Base-by-base conservation (phyloP, 306 rosid genomes). In the Trichosanthes truncata region DNA sequence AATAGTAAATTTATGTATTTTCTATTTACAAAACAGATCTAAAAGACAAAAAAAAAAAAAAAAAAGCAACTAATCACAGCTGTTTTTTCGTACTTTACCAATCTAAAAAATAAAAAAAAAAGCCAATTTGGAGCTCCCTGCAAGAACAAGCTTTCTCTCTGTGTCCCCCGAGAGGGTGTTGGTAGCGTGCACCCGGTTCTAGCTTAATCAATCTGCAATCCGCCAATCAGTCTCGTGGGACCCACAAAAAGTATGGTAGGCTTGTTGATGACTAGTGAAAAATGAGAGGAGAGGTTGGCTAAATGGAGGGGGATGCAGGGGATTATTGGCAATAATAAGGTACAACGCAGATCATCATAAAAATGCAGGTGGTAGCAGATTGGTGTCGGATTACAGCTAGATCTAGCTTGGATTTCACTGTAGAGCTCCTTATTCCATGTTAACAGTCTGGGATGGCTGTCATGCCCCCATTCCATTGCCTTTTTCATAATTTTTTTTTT, bases 321-420 rank as follows among this genome's bases (percentile, higher is more conserved):
- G 77, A 72, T 72, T 13, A 72, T 7, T 46, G 57, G 59, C 6
- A 72, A 25, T 72, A 74, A 53, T 61, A 62, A 60, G 78, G 80
- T 83, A 79, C 77, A 73, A 62, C 69, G 77, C 61, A 80, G 80
- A 73, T 61, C n/a, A 49, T 78, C 3, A 26, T 65, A 59, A 62
- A 62, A 57, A 53, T 59, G 78, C 62, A 43, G 76, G 65, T 61
- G 52, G 57, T 75, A 60, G 80, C 76, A 81, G 80, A 10, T 57
- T 20, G 76, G 33, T 74, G 68, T 45, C 65, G 69, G 78, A 13
- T 52, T 40, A 33, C 84, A 77, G 80, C 84, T 66, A 76, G 84
- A 77, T 77, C 40, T 74, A 66, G 81, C 77, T 77, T 76, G 78
- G 84, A 81, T 76, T 63, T 81, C 81, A 76, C 77, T 76, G 81